A percentile compares a stretch with the other conserved stretches of the same genome.
Conservation (phyloP, 163 green algal genomes). For the Scenedesmus sp. region DNA sequence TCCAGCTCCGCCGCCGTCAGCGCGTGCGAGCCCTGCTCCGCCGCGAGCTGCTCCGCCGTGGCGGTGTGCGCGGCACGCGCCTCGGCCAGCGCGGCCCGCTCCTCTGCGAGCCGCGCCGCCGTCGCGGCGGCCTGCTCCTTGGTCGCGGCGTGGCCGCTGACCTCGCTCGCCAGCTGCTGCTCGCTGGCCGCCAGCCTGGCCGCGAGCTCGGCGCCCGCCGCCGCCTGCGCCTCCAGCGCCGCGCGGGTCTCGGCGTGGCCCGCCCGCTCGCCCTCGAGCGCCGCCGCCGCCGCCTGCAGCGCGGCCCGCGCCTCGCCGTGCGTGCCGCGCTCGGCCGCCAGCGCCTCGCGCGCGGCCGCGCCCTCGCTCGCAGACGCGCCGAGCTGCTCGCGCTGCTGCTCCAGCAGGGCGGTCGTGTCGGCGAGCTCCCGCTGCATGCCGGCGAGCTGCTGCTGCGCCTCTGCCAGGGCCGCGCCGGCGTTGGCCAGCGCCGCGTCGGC, state of each 20-base stretch:
- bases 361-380: no score
- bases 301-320: background rate
- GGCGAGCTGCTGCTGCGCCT: conserved; percentile 1
- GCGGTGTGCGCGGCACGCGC: background rate
- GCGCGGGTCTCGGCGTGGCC: background rate
- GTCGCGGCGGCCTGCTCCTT: background rate
- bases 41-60: background rate
- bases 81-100: background rate
- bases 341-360: background rate
- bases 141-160: background rate
- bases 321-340: background rate
- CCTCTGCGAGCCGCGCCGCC: no score
- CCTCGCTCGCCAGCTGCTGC: conserved; percentile 4
- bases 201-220: background rate
- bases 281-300: background rate
- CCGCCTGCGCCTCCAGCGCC: background rate
- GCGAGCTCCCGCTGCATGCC: no score
- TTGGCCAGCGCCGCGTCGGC: no score
- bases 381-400: background rate
- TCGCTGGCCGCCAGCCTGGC: background rate
- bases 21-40: conserved; percentile 19
- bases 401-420: no score
- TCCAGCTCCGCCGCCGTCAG: background rate
- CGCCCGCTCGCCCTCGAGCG: background rate
- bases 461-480: no score